Evolutionary conservation across 2,329 filamentous ascomycete genomes (phyloP).

Genomic region (Diaporthe sp.): DNA sequence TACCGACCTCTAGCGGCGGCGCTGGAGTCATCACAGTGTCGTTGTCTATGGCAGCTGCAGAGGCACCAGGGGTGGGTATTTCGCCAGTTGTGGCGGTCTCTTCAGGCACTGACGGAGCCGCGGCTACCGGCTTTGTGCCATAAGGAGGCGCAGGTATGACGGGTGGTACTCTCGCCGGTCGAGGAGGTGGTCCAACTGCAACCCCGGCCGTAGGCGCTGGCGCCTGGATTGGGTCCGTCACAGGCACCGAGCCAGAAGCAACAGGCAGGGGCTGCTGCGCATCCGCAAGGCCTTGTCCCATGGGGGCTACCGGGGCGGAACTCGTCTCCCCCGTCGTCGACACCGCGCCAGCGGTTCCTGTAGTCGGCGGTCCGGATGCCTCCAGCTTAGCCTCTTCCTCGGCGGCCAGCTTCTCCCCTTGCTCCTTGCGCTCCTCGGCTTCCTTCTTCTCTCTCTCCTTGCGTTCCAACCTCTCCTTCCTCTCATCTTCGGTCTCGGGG

Average conservation of each 20-base stretch:
- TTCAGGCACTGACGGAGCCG: not conserved
- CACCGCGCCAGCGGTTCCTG: not conserved
- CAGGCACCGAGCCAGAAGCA: not conserved
- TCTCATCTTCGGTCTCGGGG: slow-evolving; percentile 40
- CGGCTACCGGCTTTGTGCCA: not conserved
- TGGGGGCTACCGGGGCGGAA: slow-evolving; percentile 1
- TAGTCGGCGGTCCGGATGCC: not conserved
- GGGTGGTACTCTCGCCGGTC: slow-evolving; percentile 37
- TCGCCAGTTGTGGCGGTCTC: not conserved
- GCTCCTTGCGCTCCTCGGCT: slow-evolving; percentile 30
- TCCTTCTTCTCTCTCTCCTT: slow-evolving; percentile 37
- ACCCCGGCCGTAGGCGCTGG: not conserved
- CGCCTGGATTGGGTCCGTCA: not conserved
- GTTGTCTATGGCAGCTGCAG: not conserved
- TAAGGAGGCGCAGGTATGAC: slow-evolving; percentile 31
- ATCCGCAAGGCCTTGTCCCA: not conserved
- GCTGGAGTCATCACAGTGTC: slow-evolving; percentile 14
- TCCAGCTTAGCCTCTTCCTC: slow-evolving; percentile 30
- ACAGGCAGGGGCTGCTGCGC: not conserved
- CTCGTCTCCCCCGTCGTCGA: not conserved
- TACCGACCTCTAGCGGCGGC: not conserved
- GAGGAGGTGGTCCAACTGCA: not conserved
- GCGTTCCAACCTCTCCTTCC: slow-evolving; percentile 42
- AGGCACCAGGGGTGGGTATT: not conserved
- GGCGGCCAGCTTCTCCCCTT: slow-evolving; percentile 20